A percentile compares a stretch with the other conserved stretches of the same genome.
phyloP scores from a whole-genome alignment of 1,139 yeast genomes.

The Kodamaea arcana region DNA sequence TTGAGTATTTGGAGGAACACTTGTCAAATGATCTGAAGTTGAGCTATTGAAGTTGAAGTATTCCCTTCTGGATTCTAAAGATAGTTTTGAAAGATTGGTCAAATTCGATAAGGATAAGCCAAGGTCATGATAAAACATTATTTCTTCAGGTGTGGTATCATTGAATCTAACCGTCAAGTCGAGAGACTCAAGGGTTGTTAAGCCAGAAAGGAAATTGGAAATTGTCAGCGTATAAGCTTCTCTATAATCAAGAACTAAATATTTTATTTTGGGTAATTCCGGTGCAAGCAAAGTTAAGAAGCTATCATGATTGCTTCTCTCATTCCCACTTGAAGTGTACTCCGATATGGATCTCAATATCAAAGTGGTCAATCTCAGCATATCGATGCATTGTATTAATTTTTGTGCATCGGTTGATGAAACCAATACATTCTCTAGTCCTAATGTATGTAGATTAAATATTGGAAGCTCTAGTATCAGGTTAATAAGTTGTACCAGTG shows the following conservation, averaged over 20 bases:
- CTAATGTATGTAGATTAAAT: constrained; percentile 19
- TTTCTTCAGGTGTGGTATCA: constrained; percentile 23
- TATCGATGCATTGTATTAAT: constrained; percentile 19
- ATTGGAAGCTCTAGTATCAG: constrained; percentile 2
- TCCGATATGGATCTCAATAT: constrained; percentile 29
- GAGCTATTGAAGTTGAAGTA: constrained; percentile 1
- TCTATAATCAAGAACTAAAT: constrained; percentile 40
- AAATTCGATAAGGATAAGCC: constrained; percentile 3
- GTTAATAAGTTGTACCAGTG: not conserved
- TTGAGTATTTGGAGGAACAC: constrained; percentile 9
- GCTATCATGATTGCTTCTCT: constrained; percentile 17
- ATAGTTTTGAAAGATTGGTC: constrained; percentile 2
- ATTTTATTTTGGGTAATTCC: constrained; percentile 21
- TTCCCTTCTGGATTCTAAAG: constrained; percentile 7
- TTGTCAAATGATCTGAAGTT: constrained; percentile 14
- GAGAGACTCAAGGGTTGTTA: constrained; percentile 22
- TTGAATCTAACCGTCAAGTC: constrained; percentile 45
- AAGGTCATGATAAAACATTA: constrained; percentile 3
- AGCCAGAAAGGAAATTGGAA: constrained; percentile 33
- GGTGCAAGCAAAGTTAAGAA: constrained; percentile 28
- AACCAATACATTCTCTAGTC: constrained; percentile 26
- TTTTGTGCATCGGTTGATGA: constrained; percentile 20
- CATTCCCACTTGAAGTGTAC: constrained; percentile 7
- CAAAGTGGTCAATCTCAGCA: constrained; percentile 19
- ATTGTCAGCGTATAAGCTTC: constrained; percentile 42